A percentile compares a stretch with the other conserved stretches of the same genome.
Conservation (phyloP, 73 alveolate species). For the Breviolum minutum region DNA sequence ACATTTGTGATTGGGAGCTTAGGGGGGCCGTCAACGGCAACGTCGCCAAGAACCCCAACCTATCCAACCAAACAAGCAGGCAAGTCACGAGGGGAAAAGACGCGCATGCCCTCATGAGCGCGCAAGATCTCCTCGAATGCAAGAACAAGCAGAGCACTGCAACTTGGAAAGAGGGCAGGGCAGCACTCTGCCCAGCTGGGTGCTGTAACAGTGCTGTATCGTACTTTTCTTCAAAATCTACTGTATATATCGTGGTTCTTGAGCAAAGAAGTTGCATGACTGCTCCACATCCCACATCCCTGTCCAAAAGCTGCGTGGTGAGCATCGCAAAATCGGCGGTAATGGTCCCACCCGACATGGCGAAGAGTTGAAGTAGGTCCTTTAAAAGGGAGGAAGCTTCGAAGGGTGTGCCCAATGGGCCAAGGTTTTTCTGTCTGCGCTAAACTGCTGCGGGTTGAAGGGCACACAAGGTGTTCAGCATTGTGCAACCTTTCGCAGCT, state of each 20-base stretch:
- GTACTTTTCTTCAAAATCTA: no score
- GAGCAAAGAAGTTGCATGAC: neutral
- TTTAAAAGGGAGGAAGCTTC: no score
- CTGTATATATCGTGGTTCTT: neutral
- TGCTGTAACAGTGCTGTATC: neutral
- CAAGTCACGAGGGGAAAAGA: conserved; percentile 26
- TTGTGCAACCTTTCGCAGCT: neutral
- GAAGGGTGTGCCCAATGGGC: neutral
- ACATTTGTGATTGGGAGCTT: no score
- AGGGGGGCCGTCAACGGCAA: no score
- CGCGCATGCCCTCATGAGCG: conserved; percentile 78
- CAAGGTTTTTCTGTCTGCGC: neutral
- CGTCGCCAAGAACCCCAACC: no score
- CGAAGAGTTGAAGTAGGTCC: neutral
- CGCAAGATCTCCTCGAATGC: conserved; percentile 40
- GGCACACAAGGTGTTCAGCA: neutral
- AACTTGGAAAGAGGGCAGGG: neutral
- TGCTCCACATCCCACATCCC: neutral
- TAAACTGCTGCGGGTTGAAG: neutral
- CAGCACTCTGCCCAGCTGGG: neutral
- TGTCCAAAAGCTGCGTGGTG: conserved; percentile 54
- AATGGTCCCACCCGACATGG: conserved; percentile 60
- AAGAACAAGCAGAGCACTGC: no score
- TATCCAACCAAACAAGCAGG: neutral
- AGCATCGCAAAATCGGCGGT: conserved; percentile 72